Base-by-base conservation (phyloP, 805 yeast genomes). In the Kuraishia ogatae region DNA sequence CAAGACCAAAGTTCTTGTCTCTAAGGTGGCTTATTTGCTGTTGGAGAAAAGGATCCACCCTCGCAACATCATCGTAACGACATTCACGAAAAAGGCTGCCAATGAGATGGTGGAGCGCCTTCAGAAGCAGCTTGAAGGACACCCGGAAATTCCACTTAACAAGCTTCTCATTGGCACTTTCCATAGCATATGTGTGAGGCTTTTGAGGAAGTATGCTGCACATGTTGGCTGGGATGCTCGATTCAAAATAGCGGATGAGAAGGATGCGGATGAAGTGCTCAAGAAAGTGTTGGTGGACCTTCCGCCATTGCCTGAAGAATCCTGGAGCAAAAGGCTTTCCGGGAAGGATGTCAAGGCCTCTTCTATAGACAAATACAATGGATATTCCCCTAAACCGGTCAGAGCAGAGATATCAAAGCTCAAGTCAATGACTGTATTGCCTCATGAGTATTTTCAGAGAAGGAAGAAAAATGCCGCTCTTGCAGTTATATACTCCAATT, bases 61-160 rank as follows among this genome's bases (percentile, higher is more conserved):
- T 0, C 72, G 75, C 39, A 71, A 78, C 51, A 77, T 94, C 20
- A 79, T 93, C 1, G 94, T 92, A 21, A 89, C 97, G 5, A 92
- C 98, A 0, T 93, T 93, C 71, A 93, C 98, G 13, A 88, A 89
- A 62, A 89, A 87, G 62, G 98, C 99, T 0, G 96, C 97, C 1
- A 79, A 75, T 53, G 98, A 93, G 69, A 85, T 93, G 88, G 70
- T 73, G 13, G 85, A 81, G 35, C 74, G 98, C 48, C 68, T 93
- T 20, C 55, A 53, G 0, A 50, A 23, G 2, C 43, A 79, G 53
- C 61, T 83, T 7, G 52, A 63, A 6, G 68, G 60, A 2, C 57
- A 63, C 47, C 62, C 73, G 0, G 64, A 67, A 4, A 65, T 81
- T 11, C 54, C 63, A 22, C 66, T 68, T 1, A 59, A 69, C 2